Percentiles rank a stretch among this genome's conserved stretches.
These are phyloP conservation scores for Alternaria sp. DNA, from an alignment of 2,329 filamentous ascomycete species.

Conservation along the genomic window DNA sequence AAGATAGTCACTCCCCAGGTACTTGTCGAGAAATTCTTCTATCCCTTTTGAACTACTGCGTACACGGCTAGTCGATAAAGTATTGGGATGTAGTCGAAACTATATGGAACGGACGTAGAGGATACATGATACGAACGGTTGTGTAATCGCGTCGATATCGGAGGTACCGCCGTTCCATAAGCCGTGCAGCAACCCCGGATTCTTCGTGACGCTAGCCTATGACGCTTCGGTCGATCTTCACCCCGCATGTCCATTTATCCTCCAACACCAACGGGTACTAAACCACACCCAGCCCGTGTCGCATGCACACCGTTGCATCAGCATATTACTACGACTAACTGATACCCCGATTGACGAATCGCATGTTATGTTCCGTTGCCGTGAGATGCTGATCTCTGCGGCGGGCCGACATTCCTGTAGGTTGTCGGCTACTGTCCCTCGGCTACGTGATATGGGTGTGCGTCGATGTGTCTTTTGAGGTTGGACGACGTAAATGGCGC, in stretches of 20 bases:
- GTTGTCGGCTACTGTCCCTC: constrained; percentile 5
- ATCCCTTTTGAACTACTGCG: too few species aligned
- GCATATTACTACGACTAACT: neutral
- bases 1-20: too few species aligned
- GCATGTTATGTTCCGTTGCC: neutral
- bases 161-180: neutral
- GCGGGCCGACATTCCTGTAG: constrained; percentile 14
- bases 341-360: neutral
- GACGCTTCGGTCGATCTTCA: constrained; percentile 14
- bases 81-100: too few species aligned
- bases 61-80: too few species aligned
- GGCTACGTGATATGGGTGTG: neutral
- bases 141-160: too few species aligned
- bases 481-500: constrained; percentile 19
- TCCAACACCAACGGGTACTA: constrained; percentile 1
- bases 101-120: too few species aligned
- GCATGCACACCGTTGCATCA: constrained; percentile 9
- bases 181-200: constrained; percentile 6
- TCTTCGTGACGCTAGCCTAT: neutral
- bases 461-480: neutral
- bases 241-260: constrained; percentile 14
- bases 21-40: too few species aligned
- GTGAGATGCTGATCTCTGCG: neutral
- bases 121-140: too few species aligned
- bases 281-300: constrained; percentile 1